These are phyloP conservation scores for Hirschioporus abietinus DNA, from an alignment of 768 basidiomycete genomes.

Conservation along the genomic window DNA sequence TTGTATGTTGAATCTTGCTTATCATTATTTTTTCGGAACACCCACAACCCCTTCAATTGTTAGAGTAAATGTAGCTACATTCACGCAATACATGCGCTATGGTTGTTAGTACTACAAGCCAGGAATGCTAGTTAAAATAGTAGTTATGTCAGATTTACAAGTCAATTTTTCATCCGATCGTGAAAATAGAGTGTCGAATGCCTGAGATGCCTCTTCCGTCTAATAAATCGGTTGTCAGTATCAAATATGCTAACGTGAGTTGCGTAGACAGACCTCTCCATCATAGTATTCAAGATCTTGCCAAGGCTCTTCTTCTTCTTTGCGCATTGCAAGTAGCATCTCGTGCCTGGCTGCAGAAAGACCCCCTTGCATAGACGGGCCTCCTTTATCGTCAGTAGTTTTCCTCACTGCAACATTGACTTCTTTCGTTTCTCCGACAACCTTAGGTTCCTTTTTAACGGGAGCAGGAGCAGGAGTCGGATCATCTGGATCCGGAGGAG, in stretches of 20 bases:
- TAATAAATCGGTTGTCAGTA: constrained; percentile 25
- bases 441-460: constrained; percentile 60
- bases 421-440: constrained; percentile 58
- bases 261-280: constrained; percentile 41
- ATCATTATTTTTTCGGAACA: background rate
- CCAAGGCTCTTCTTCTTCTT: constrained; percentile 79
- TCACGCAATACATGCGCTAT: background rate
- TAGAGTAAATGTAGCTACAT: background rate
- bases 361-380: constrained; percentile 51
- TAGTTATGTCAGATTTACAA: constrained; percentile 50
- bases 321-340: constrained; percentile 66
- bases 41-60: background rate
- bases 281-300: constrained; percentile 61
- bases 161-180: constrained; percentile 42
- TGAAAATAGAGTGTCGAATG: constrained; percentile 63
- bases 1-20: background rate
- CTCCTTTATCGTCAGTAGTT: constrained; percentile 53
- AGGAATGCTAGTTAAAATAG: constrained; percentile 52
- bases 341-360: constrained; percentile 69
- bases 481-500: constrained; percentile 78
- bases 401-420: constrained; percentile 74
- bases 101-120: constrained; percentile 35
- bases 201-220: constrained; percentile 51
- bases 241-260: constrained; percentile 2
- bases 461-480: constrained; percentile 35